Evolutionary conservation across 306 rosid genomes (phyloP).

Genomic region (Acmispon strigosus): DNA sequence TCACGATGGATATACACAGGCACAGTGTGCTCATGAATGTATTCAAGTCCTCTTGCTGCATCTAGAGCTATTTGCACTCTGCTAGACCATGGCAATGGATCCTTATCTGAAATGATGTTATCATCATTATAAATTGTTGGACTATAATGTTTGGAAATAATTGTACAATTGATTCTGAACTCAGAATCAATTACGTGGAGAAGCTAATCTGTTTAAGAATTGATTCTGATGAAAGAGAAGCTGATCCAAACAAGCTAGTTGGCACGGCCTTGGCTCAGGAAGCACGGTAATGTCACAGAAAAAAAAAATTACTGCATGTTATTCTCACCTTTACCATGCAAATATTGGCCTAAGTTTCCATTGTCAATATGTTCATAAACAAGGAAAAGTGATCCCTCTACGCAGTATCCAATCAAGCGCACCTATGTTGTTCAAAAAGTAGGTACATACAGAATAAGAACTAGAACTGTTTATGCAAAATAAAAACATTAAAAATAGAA

Average conservation of each 20-base stretch:
- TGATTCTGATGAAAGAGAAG: no score
- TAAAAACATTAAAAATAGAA: not conserved
- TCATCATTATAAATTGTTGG: not conserved
- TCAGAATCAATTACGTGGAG: no score
- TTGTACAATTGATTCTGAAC: no score
- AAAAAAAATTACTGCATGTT: not conserved
- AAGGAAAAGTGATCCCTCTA: constrained; percentile 73
- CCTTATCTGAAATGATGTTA: constrained; percentile 39
- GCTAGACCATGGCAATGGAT: constrained; percentile 62
- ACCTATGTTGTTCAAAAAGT: constrained; percentile 41
- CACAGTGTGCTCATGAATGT: constrained; percentile 91
- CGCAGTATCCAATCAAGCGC: constrained; percentile 88
- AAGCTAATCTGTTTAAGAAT: no score
- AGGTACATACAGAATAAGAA: not conserved
- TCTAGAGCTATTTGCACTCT: constrained; percentile 85
- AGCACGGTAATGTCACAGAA: not conserved
- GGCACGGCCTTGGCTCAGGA: no score
- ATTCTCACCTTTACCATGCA: constrained; percentile 68
- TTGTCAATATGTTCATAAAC: constrained; percentile 62
- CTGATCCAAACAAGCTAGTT: no score
- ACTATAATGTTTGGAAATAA: not conserved
- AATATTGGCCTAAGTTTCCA: constrained; percentile 60
- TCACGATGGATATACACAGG: constrained; percentile 91
- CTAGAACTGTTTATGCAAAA: not conserved
- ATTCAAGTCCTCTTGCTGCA: constrained; percentile 90